These are phyloP conservation scores for Tilletiopsis washingtonensis DNA, from an alignment of 1,284 basidiomycete species.

Conservation along the genomic window DNA sequence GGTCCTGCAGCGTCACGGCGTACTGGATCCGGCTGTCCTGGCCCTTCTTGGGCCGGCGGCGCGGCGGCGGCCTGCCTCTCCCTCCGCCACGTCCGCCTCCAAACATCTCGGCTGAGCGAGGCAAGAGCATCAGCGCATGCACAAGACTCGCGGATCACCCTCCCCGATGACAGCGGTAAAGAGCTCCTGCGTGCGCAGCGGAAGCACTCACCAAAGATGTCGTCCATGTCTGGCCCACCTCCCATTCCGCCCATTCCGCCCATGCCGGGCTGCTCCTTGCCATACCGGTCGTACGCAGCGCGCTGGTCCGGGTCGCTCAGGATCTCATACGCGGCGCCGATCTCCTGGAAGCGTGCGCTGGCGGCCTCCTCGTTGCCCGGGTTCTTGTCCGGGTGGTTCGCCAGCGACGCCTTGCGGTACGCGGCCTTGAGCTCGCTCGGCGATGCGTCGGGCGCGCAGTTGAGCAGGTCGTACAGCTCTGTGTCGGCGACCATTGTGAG, in stretches of 20 bases:
- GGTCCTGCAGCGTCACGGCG: slow-evolving; percentile 79
- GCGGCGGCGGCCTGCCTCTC: too few species aligned
- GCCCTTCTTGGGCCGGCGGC: slow-evolving; percentile 48
- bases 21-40: slow-evolving; percentile 58
- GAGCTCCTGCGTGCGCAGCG: too few species aligned
- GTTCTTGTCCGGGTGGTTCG: slow-evolving; percentile 42
- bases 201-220: slow-evolving; percentile 9
- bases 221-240: slow-evolving; percentile 22
- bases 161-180: too few species aligned
- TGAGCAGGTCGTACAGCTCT: slow-evolving; percentile 72
- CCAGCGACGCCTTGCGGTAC: slow-evolving; percentile 49
- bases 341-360: slow-evolving; percentile 38
- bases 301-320: slow-evolving; percentile 35
- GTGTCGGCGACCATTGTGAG: slow-evolving; percentile 53
- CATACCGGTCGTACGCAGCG: slow-evolving; percentile 39
- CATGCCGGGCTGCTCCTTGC: slow-evolving; percentile 31
- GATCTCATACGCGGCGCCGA: slow-evolving; percentile 41
- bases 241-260: slow-evolving; percentile 21
- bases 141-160: too few species aligned
- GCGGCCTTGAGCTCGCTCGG: slow-evolving; percentile 76
- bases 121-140: too few species aligned
- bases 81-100: too few species aligned
- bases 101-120: too few species aligned
- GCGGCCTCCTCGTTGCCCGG: slow-evolving; percentile 34
- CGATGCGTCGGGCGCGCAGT: slow-evolving; percentile 60